Evolutionary conservation across 208 protist genomes (phyloP), one percentile per base, ranked within the genome.

Genomic region (Acanthamoeba lenticulata): DNA sequence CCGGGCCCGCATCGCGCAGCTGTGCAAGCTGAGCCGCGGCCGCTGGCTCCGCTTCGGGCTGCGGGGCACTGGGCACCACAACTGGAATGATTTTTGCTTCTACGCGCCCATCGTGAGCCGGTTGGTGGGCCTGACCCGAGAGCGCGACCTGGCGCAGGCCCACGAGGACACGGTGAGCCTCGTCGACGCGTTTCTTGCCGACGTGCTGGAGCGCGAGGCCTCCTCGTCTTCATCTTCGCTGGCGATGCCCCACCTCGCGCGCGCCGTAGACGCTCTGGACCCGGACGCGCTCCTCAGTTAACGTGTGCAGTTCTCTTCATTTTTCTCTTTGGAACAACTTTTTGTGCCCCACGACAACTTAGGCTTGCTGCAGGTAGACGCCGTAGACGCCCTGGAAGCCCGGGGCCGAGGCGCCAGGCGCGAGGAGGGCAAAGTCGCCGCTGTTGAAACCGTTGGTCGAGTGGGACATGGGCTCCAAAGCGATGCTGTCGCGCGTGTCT

Each of bases 51-150:
- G 47, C 34, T 72, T 90, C 83, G 69, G 34, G 34, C 29, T 90
- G 15, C 32, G 69, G 57, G 83, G 83, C 32, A 69, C 83, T 3
- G 83, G 83, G 13, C 83, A 90, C 55, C 83, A 90, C 52, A 90
- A 90, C 83, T 90, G 83, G 74, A 90, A 90, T 34, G 83, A 90
- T 52, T 90, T 90, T 44, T 24, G 11, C 83, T 69, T 65, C 57
- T 90, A 90, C 52, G 47, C 83, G 21, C 83, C 83, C 52, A 72
- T 69, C 52, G 34, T 90, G 49, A 85, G 74, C 74, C 74, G 74
- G 74, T 79, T 85, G 19, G 74, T 85, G 44, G 74, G 74, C 11
- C 74, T 85, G 4, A 55, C 44, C 21, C 6, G 74, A 29, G 74
- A 85, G 44, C 74, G 19, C 9, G 74, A 85, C 74, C 4, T 85